Base-by-base conservation (phyloP, 768 basidiomycete genomes). In the Stropharia rugosoannulata region DNA sequence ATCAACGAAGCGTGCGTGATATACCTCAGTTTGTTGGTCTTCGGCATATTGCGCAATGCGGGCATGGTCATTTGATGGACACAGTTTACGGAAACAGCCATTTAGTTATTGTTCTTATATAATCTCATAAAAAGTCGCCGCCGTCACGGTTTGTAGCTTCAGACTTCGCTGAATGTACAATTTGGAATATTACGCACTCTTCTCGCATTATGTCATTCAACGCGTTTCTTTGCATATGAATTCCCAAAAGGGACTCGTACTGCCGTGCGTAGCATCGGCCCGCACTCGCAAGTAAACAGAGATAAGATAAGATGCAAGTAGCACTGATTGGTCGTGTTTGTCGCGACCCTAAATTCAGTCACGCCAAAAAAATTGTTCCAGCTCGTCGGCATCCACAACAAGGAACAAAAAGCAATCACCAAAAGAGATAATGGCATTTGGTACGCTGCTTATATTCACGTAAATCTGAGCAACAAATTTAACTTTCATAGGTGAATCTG, bases 401-500 rank as follows among this genome's bases (percentile, higher is more conserved):
- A 55, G 25, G 22, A 47, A 39, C 54, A 11, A 55, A 55, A 55
- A 55, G 47, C 54, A 8, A 55, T 41, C 54, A 55, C 54, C 45
- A 49, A 55, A 38, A 47, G 67, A 48, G 15, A 55, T 47, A 47
- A 55, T 55, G 54, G 46, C 54, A 48, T 55, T 55, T 55, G 54
- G 54, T 55, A 37, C 38, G 54, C 27, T 16, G 10, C 18, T 4
- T 9, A 40, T 5, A 29, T 10, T 0, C 35, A 11, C 25, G 1
- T 39, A 18, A 8, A 4, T 48, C 11, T 16, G 32, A 40, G 16
- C 13, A 3, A 41, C 40, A 7, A 27, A 48, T 15, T 32, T n/a
- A 32, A 2, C 22, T 0, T 62, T 58, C 29, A 56, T 58, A 51
- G 74, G 73, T 19, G 69, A 69, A 55, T 55, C 54, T 32, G 73